Base-by-base conservation (phyloP, 2,329 filamentous ascomycete species). In the Xylariaceae sp. region DNA sequence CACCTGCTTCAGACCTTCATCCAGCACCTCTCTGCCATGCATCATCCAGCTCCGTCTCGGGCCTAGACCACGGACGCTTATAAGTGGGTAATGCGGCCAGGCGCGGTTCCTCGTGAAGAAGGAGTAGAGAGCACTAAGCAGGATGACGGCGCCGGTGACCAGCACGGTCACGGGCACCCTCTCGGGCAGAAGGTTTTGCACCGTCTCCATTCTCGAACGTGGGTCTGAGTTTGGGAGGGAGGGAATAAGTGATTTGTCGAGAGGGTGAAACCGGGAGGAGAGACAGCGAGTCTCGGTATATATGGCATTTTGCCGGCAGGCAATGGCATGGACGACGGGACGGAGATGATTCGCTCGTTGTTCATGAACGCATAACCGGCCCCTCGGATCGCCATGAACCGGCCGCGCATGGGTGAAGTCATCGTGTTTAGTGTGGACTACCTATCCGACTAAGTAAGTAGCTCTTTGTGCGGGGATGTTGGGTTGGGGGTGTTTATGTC, bases 21-120 rank as follows among this genome's bases (percentile, higher is more conserved):
- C 30, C 6, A 72, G 9, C 10, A 67, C 63, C 57, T 71, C 60
- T 3, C 52, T 54, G 34, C 67, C 67, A 49, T 71, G 59, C 34
- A 56, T 65, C 53, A 69, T 35, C 68, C 69, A 73, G 52, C 63
- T 70, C 55, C 70, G 68, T 53, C 34, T 66, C n/a, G 70, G 66
- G 35, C 65, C 64, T 15, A 67, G 53, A 3, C 70, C 70, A 34
- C 70, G 60, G 35, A 71, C 52, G 30, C 60, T 53, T 54, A 70
- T 61, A 30, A 73, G 53, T 9, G 71, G 70, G 49, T 72, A 70
- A 42, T 62, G 68, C 30, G 70, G 48, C 48, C 67, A 63, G 1
- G 70, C 68, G 39, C 67, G 59, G 13, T 67, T 62, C 48, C 64
- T 64, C 3, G 68, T 66, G 37, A 72, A 51, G n/a, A 66, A 45